Base-by-base conservation (phyloP, 495 filamentous ascomycete genomes). In the Neurospora sp. region DNA sequence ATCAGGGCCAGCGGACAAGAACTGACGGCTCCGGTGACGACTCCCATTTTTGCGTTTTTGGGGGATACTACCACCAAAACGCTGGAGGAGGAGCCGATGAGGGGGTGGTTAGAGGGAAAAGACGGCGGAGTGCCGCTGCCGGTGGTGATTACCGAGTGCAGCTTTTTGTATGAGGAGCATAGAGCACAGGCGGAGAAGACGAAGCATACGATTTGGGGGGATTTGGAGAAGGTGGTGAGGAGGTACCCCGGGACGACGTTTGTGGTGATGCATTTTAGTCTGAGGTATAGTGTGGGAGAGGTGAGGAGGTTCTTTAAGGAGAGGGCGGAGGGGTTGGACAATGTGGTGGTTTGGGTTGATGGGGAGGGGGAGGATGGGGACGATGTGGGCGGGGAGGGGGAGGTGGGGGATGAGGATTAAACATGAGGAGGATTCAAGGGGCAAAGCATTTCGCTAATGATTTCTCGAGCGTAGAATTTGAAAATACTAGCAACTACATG, bases 81-180 rank as follows among this genome's bases (percentile, higher is more conserved):
- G 69, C 77, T 81, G 6, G 76, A 73, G 3, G 70, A 70, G 3
- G 79, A 39, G 8, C 78, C 78, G 10, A 69, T 40, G 23, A 40
- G 38, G 16, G 66, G 38, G 5, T 79, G 77, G 76, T 44, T 83
- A 69, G 40, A 40, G 35, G 35, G 35, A 35, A 35, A 35, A 35
- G 35, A 35, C 35, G 35, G 35, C 35, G 35, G 35, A 35, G 35
- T 35, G 35, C 35, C 35, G 35, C 71, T 83, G 46, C 73, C 75
- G 44, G 81, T 83, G 11, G 82, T 83, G 27, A 77, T 83, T 38
- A 82, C 80, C 1, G 82, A 83, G 75, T 83, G 82, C 72, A 81
- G 78, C 35, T 83, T 83, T 41, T 62, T 83, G 44, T 72, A 70
- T 27, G 79, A 80, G 66, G 74, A 77, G 72, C 82, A 83, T 69